Base-by-base conservation (phyloP, 148 eudicot species). In the Bassia scoparia region DNA sequence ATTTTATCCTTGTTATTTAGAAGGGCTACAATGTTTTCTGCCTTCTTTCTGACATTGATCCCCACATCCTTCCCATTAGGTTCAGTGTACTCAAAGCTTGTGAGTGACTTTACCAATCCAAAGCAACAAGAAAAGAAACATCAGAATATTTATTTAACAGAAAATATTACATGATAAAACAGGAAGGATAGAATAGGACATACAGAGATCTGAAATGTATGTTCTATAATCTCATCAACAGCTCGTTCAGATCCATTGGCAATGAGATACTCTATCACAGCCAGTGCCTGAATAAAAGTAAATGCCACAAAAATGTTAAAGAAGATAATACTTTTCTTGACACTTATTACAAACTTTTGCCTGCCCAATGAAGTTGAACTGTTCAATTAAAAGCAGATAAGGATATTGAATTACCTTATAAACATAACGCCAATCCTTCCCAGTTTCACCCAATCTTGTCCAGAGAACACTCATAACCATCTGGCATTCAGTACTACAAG, bases 191-290 rank as follows among this genome's bases (percentile, higher is more conserved):
- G 30, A 33, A 53, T 15, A 46, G 38, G 70, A 63, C 88, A 43
- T 88, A 95, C 99, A 20, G 97, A 92, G 76, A 95, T 95, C 84
- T 95, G 94, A 77, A 82, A 95, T 50, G 97, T 95, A 83, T 92
- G 99, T 70, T 95, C 97, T 66, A 92, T 81, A 60, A 95, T 92
- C 83, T 95, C 99, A 85, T 95, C 99, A 77, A 95, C 94, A 58
- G 99, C 92, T 74, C 97, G 96, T 67, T 95, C 99, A 76, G 99
- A 86, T 81, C 99, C 99, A 86, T 95, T 86, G 31, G 87, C 87
- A 72, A 92, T 89, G 88, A 95, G 89, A 85, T 95, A 91, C 87
- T 91, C 99, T 76, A 95, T 89, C 69, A 93, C 98, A 77, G 98
- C 79, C 80, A 93, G 85, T 79, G 98, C 80, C 98, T 92, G 76